phyloP scores from a whole-genome alignment of 805 yeast genomes.

The Kregervanrija fluxuum region DNA sequence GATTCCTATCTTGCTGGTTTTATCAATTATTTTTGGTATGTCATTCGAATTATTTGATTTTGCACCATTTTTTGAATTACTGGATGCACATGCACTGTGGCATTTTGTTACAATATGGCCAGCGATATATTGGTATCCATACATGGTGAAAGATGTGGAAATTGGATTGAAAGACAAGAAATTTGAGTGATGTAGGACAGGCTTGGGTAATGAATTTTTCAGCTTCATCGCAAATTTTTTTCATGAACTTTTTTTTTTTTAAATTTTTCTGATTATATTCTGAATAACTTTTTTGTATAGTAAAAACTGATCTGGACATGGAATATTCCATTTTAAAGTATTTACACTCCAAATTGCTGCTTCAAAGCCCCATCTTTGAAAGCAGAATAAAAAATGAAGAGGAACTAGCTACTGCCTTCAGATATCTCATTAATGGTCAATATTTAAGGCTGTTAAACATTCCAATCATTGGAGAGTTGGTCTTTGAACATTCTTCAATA shows the following conservation, averaged over 20 bases:
- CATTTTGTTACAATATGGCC: slow-evolving; percentile 86
- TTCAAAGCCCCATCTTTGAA: no score
- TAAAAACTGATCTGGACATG: no score
- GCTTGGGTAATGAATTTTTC: no score
- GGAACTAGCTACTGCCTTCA: neutral
- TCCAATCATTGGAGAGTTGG: slow-evolving; percentile 4
- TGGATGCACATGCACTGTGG: slow-evolving; percentile 95
- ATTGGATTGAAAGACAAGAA: slow-evolving; percentile 23
- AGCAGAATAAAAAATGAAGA: no score
- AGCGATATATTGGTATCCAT: slow-evolving; percentile 64
- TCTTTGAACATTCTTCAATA: slow-evolving; percentile 13
- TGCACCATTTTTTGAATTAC: slow-evolving; percentile 55
- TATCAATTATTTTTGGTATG: slow-evolving; percentile 64
- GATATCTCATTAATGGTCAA: slow-evolving; percentile 23
- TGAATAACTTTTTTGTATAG: no score
- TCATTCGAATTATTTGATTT: slow-evolving; percentile 88
- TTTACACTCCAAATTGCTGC: no score
- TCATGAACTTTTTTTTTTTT: neutral
- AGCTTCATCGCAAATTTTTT: neutral
- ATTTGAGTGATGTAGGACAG: slow-evolving; percentile 10
- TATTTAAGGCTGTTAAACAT: slow-evolving; percentile 14
- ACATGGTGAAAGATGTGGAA: slow-evolving; percentile 40
- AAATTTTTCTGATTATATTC: neutral
- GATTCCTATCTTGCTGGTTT: slow-evolving; percentile 46
- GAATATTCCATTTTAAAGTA: no score